phyloP scores from a whole-genome alignment of 2,329 filamentous ascomycete species.

The Canariomyces notabilis region DNA sequence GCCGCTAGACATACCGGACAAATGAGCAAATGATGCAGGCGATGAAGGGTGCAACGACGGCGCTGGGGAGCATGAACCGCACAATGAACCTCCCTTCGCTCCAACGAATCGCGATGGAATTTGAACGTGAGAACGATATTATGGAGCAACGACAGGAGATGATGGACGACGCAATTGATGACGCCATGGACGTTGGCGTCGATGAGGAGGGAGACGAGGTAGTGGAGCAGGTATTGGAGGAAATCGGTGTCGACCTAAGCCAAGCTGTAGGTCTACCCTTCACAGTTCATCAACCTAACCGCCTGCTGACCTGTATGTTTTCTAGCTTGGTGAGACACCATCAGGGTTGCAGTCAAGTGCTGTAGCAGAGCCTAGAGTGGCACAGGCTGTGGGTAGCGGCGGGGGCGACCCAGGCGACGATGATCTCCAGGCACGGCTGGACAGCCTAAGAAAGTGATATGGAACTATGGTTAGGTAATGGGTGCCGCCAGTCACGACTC shows the following conservation, averaged over 20 bases:
- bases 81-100: conserved; percentile 95
- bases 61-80: conserved; percentile 93
- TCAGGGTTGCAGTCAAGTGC: conserved; percentile 71
- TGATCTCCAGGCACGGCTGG: conserved; percentile 87
- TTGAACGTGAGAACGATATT: conserved; percentile 96
- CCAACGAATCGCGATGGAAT: conserved; percentile 97
- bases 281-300: conserved; percentile 1
- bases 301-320: conserved; percentile 25
- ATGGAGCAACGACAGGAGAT: conserved; percentile 99
- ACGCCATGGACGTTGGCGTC: conserved; percentile 82
- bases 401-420: conserved; percentile 68
- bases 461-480: too few species aligned
- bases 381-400: conserved; percentile 73
- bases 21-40: conserved; percentile 99
- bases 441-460: conserved; percentile 67
- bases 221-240: conserved; percentile 91
- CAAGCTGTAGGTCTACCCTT: conserved; percentile 63
- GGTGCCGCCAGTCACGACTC: too few species aligned
- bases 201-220: conserved; percentile 97
- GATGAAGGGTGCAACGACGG: conserved; percentile 94
- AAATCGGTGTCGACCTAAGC: conserved; percentile 91
- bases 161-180: conserved; percentile 99
- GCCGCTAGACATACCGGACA: conserved; percentile 77
- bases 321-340: conserved; percentile 84
- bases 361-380: conserved; percentile 70